Evolutionary conservation across 2,329 filamentous ascomycete species (phyloP), one percentile per base, ranked within the genome.

Genomic region (Xylariaceae sp.): DNA sequence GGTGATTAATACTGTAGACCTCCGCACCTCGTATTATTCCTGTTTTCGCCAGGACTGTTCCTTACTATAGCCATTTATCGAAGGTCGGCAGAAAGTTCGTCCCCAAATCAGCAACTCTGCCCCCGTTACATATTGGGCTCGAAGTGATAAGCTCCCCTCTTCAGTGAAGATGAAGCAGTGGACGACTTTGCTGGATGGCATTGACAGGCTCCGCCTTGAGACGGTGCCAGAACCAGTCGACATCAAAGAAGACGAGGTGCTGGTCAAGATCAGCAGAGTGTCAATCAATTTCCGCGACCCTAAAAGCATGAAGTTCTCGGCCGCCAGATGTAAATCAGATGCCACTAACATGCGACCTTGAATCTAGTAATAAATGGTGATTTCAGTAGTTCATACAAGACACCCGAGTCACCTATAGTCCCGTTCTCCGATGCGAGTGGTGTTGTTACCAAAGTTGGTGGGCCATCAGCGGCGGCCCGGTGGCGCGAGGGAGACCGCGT

Each of bases 151-250:
- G n/a, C n/a, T n/a, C n/a, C n/a, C n/a, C n/a, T n/a, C n/a, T n/a
- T n/a, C n/a, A n/a, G n/a, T n/a, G n/a, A n/a, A n/a, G n/a, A 47
- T 51, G 49, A 41, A 51, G 39, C 49, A 51, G 39, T 51, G 49
- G 49, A 22, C 44, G 9, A 51, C 49, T 2, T 22, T 51, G 13
- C 42, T 47, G 49, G 44, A 47, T 22, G 44, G 49, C 12, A 39
- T 51, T 6, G 49, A 51, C 12, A 51, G 41, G 14, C 16, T 47
- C 31, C 46, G 18, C 38, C 13, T 47, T 18, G 44, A 47, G 19
- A 47, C 18, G 18, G 13, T 33, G 19, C 49, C 49, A 1, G 19
- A 17, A 11, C 44, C 49, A 5, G n/a, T 10, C 16, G 39, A 47
- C 1, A 11, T 51, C 14, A 43, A 39, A 17, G 39, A 51, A 10